Conservation (phyloP, 768 basidiomycete genomes). For the Boletus barrowsii region DNA sequence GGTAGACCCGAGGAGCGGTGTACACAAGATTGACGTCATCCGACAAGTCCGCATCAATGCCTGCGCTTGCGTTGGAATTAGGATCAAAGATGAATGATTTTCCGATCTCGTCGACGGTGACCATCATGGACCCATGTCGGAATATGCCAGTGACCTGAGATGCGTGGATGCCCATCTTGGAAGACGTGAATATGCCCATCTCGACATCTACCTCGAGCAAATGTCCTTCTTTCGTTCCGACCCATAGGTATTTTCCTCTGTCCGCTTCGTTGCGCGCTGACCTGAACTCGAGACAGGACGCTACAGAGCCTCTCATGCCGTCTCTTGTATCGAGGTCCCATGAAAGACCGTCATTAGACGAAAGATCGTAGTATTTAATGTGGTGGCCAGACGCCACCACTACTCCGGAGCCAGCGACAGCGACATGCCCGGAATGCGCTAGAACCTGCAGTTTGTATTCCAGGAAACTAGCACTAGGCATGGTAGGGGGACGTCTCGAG, state of each 20-base stretch:
- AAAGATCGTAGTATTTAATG: constrained; percentile 62
- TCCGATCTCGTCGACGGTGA: constrained; percentile 82
- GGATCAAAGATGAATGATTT: constrained; percentile 76
- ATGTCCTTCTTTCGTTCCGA: constrained; percentile 89
- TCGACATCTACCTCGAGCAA: constrained; percentile 78
- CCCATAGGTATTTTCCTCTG: constrained; percentile 69
- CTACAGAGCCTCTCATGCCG: constrained; percentile 62
- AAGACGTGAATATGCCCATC: constrained; percentile 53
- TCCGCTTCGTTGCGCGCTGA: constrained; percentile 44
- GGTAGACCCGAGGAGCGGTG: constrained; percentile 53
- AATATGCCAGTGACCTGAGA: constrained; percentile 71
- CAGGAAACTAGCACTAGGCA: constrained; percentile 32
- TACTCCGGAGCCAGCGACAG: constrained; percentile 54
- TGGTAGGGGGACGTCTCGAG: constrained; percentile 49
- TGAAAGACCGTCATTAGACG: constrained; percentile 42
- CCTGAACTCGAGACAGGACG: constrained; percentile 78
- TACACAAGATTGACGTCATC: constrained; percentile 44
- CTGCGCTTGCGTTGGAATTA: constrained; percentile 21
- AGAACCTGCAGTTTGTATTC: constrained; percentile 53
- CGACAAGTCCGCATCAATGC: constrained; percentile 23
- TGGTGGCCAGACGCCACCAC: constrained; percentile 59
- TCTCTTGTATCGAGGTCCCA: constrained; percentile 60
- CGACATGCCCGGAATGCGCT: constrained; percentile 51
- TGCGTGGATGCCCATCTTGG: constrained; percentile 61
- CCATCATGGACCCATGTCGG: constrained; percentile 65